Percentiles rank a stretch among this genome's conserved stretches.
Conservation (phyloP, 768 basidiomycete genomes). For the Boletus eberwhitei region DNA sequence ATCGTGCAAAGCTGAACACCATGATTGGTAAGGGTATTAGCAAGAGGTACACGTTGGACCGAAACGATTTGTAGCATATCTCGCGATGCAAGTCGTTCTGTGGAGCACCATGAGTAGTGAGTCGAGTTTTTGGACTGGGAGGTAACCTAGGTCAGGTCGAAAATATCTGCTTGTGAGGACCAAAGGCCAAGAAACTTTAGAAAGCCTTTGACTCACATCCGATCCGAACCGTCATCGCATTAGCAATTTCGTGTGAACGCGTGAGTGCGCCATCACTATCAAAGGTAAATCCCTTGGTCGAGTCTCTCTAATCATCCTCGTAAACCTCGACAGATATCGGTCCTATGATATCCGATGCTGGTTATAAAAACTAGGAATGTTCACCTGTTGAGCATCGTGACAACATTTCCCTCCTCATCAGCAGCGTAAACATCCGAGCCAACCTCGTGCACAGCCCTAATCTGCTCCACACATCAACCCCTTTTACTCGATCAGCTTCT, state of each 20-base stretch:
- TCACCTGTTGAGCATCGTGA: neutral
- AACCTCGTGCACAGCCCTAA: neutral
- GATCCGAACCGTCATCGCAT: neutral
- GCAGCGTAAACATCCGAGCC: neutral
- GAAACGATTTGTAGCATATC: no score
- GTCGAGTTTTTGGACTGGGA: no score
- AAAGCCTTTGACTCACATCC: neutral
- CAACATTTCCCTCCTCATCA: constrained; percentile 3
- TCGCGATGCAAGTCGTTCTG: no score
- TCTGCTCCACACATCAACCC: neutral
- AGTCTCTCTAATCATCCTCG: constrained; percentile 9
- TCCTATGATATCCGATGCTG: neutral
- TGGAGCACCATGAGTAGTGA: no score
- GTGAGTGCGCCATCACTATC: constrained; percentile 19
- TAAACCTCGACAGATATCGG: neutral
- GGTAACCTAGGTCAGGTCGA: no score
- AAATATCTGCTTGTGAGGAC: neutral
- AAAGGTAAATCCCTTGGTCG: constrained; percentile 21
- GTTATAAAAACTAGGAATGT: constrained; percentile 17
- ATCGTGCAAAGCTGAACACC: neutral
- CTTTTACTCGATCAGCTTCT: neutral
- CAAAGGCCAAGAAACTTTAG: no score
- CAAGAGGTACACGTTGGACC: no score
- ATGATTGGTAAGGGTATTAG: neutral
- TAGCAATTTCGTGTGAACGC: constrained; percentile 21